Evolutionary conservation across 495 filamentous ascomycete genomes (phyloP).

Genomic region (Penicillium lagena): DNA sequence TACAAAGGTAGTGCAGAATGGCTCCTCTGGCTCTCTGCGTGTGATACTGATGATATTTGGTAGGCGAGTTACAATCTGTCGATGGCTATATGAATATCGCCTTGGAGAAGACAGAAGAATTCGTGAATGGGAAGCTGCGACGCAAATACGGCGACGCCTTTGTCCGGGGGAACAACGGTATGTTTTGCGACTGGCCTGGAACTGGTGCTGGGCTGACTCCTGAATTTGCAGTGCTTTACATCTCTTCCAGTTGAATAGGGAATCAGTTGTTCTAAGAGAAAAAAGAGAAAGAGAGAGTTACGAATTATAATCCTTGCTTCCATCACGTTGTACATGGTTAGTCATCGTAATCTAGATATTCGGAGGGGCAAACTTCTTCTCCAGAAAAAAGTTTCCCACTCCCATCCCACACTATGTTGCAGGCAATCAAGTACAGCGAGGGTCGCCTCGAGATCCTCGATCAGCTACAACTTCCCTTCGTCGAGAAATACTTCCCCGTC

Average conservation of each 20-base stretch:
- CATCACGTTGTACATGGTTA: too few species aligned
- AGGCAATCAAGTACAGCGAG: slow-evolving; percentile 80
- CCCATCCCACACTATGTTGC: slow-evolving; percentile 38
- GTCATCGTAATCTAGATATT: too few species aligned
- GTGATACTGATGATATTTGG: slow-evolving; percentile 1
- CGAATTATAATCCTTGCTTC: too few species aligned
- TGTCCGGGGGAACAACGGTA: slow-evolving; percentile 93
- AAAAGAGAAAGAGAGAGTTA: too few species aligned
- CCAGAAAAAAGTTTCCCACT: too few species aligned
- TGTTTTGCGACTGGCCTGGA: background rate
- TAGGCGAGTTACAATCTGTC: slow-evolving; percentile 90
- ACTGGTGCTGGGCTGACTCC: background rate
- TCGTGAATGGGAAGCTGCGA: slow-evolving; percentile 71
- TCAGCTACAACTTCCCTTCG: slow-evolving; percentile 84
- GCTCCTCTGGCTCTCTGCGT: background rate
- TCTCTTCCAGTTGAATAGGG: slow-evolving; percentile 25
- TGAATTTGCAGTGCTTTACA: slow-evolving; percentile 29
- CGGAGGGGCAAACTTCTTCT: too few species aligned
- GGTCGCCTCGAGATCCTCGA: slow-evolving; percentile 81
- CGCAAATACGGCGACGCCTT: slow-evolving; percentile 92
- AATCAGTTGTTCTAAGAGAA: too few species aligned
- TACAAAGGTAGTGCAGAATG: slow-evolving; percentile 66
- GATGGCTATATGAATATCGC: slow-evolving; percentile 99
- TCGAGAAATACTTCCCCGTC: slow-evolving; percentile 72
- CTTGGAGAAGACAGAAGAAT: slow-evolving; percentile 89